These are phyloP conservation scores for Aspergillus ellipticus DNA, from an alignment of 495 filamentous ascomycete species.

Conservation along the genomic window DNA sequence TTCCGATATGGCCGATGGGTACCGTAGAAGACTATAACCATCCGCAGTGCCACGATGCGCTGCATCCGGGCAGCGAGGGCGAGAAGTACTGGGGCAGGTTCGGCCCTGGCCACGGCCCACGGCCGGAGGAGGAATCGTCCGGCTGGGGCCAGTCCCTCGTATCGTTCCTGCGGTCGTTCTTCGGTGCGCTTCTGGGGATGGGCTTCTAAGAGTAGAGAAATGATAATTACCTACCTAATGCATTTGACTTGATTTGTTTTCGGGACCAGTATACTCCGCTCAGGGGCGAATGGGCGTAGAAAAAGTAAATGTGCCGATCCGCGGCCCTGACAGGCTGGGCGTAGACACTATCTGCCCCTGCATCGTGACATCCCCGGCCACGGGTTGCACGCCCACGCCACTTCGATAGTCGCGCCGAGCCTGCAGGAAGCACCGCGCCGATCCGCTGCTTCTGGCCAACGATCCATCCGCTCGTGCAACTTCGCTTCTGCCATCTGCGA, in stretches of 20 bases:
- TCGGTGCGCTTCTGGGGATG: not conserved
- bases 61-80: slow-evolving; percentile 22
- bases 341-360: not conserved
- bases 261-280: not conserved
- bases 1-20: slow-evolving; percentile 65
- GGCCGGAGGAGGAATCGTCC: not conserved
- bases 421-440: not conserved
- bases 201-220: no score
- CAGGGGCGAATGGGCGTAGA: not conserved
- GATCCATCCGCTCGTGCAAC: not conserved
- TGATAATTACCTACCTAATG: no score
- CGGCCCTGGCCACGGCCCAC: not conserved
- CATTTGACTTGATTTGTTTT: not conserved
- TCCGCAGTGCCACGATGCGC: slow-evolving; percentile 44
- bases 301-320: not conserved
- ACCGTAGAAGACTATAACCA: slow-evolving; percentile 48
- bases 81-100: slow-evolving; percentile 36
- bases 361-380: not conserved
- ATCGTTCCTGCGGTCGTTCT: not conserved
- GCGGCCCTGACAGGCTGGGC: not conserved
- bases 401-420: slow-evolving; percentile 13
- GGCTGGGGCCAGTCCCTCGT: not conserved
- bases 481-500: not conserved
- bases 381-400: slow-evolving; percentile 11
- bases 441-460: not conserved